Percentiles rank a stretch among this genome's conserved stretches.
These are phyloP conservation scores for Pythium angustatum DNA, from an alignment of 352 stramenopile species.

Conservation along the genomic window DNA sequence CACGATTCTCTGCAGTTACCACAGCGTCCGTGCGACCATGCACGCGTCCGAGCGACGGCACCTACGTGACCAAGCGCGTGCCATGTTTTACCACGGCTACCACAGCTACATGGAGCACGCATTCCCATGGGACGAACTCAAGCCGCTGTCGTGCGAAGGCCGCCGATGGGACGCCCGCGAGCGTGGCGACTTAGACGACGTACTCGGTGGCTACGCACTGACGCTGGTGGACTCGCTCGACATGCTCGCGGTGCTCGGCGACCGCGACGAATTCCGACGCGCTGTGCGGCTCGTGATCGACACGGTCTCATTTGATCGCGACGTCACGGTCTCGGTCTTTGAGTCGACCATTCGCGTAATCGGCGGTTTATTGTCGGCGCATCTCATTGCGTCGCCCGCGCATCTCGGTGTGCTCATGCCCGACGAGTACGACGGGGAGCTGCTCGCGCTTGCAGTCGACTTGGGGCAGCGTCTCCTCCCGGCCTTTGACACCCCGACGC, in stretches of 20 bases:
- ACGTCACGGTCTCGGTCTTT: conserved; percentile 92
- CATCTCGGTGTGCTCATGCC: conserved; percentile 54
- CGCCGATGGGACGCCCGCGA: conserved; percentile 77
- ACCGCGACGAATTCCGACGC: conserved; percentile 73
- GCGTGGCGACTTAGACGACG: conserved; percentile 85
- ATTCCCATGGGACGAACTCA: conserved; percentile 88
- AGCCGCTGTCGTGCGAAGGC: conserved; percentile 77
- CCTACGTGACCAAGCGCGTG: conserved; percentile 71
- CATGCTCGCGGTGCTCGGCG: conserved; percentile 86
- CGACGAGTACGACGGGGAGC: conserved; percentile 90
- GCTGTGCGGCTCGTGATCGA: conserved; percentile 65
- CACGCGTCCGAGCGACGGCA: conserved; percentile 67
- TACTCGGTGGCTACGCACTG: conserved; percentile 78
- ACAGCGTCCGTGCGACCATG: conserved; percentile 38
- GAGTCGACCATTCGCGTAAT: conserved; percentile 93
- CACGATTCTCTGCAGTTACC: background rate
- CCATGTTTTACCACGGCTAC: conserved; percentile 92
- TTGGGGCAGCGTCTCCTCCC: conserved; percentile 94
- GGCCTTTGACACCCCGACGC: conserved; percentile 96
- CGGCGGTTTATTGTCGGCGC: conserved; percentile 89
- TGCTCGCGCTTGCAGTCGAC: conserved; percentile 94
- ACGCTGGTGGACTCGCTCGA: conserved; percentile 90
- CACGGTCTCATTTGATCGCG: conserved; percentile 77
- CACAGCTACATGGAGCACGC: conserved; percentile 86
- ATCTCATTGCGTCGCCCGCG: conserved; percentile 76